A percentile compares a stretch with the other conserved stretches of the same genome.
Conservation (phyloP, 306 rosid species). For the Medicago ruthenica region DNA sequence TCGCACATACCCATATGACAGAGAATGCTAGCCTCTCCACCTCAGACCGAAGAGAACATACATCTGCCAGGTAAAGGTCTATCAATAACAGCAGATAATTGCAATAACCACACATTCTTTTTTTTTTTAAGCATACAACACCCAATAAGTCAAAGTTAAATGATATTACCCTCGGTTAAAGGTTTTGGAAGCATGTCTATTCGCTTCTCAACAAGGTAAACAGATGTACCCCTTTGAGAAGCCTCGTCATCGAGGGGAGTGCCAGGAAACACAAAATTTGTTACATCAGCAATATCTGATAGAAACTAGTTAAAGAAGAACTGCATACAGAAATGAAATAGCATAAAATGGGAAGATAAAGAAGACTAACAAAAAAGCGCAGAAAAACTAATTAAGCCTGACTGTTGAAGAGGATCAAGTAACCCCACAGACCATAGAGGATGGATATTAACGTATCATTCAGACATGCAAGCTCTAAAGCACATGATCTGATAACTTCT, state of each 20-base stretch:
- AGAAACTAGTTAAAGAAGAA: slow-evolving; percentile 52
- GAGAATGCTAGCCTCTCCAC: slow-evolving; percentile 99
- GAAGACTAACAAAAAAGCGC: slow-evolving; percentile 4
- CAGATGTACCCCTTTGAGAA: slow-evolving; percentile 95
- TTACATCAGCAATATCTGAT: slow-evolving; percentile 97
- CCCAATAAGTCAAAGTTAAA: slow-evolving; percentile 26
- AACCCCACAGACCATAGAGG: slow-evolving; percentile 4
- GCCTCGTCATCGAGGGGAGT: slow-evolving; percentile 95
- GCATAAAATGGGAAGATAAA: slow-evolving; percentile 17
- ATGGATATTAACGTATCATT: slow-evolving; percentile 28
- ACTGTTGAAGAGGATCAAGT: slow-evolving; percentile 16
- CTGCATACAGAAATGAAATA: slow-evolving; percentile 27
- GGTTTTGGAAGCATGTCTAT: slow-evolving; percentile 99
- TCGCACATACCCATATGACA: slow-evolving; percentile 83
- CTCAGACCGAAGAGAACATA: slow-evolving; percentile 97
- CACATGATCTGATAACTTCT: slow-evolving; percentile 14
- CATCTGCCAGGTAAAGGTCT: slow-evolving; percentile 62
- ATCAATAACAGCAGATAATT: slow-evolving; percentile 25
- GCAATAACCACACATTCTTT: slow-evolving; percentile 1
- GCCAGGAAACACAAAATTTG: slow-evolving; percentile 89
- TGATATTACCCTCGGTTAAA: slow-evolving; percentile 82
- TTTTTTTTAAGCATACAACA: background rate
- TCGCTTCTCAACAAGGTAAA: slow-evolving; percentile 93
- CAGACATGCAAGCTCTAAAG: slow-evolving; percentile 30
- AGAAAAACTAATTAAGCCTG: slow-evolving; percentile 28